Evolutionary conservation across 2,329 filamentous ascomycete genomes (phyloP).

Genomic region (Geoglossum cookeanum): DNA sequence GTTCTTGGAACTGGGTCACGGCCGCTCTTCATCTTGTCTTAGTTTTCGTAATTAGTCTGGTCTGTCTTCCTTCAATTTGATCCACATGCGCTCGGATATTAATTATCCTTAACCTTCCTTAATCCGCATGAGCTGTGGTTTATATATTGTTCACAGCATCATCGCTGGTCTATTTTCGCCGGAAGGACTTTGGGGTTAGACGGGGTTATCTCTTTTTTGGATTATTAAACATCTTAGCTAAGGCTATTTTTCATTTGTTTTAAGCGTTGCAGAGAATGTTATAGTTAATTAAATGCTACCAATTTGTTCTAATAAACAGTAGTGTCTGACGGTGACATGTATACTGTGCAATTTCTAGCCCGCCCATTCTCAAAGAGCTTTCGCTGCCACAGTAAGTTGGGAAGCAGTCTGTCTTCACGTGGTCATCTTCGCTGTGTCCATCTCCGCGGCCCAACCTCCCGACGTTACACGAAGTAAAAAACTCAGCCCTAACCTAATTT

Average conservation of each 20-base stretch:
- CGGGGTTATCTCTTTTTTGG: background rate
- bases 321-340: no score
- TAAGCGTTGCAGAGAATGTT: no score
- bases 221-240: no score
- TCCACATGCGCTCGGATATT: background rate
- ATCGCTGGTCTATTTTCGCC: background rate
- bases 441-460: no score
- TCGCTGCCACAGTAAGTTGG: no score
- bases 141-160: background rate
- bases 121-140: background rate
- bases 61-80: background rate
- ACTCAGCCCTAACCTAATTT: no score
- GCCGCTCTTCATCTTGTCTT: background rate
- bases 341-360: no score
- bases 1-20: background rate
- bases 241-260: no score
- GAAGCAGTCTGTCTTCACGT: no score
- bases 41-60: background rate
- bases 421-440: no score
- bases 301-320: background rate
- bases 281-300: background rate
- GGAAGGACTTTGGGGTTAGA: background rate
- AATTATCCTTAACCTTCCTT: background rate
- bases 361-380: no score
- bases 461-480: no score